Evolutionary conservation across 1,284 basidiomycete species (phyloP).

Genomic region (Pyrrhoderma noxium): DNA sequence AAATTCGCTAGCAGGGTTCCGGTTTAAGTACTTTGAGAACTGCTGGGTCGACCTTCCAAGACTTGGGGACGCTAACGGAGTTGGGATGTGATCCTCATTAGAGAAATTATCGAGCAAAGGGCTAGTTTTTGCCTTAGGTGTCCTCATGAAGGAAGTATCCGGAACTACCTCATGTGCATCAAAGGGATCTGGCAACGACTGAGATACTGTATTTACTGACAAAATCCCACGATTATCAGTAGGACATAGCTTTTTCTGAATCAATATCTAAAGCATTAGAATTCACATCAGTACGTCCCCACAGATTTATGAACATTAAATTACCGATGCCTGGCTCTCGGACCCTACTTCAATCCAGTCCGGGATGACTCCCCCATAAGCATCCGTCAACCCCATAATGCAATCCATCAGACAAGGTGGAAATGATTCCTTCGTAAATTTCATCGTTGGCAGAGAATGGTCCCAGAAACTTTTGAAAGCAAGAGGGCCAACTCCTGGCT

Average conservation of each 20-base stretch:
- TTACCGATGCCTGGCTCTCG: conserved; percentile 1
- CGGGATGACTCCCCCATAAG: conserved; percentile 12
- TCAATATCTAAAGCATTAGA: too few relatives aligned
- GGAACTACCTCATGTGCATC: conserved; percentile 4
- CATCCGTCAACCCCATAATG: conserved; percentile 3
- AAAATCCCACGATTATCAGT: too few relatives aligned
- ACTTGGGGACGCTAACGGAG: conserved; percentile 4
- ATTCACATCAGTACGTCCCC: too few relatives aligned
- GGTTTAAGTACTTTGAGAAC: background rate
- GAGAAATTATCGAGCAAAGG: too few relatives aligned
- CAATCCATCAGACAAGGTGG: conserved; percentile 6
- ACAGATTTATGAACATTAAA: too few relatives aligned
- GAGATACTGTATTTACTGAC: too few relatives aligned
- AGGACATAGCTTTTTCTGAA: too few relatives aligned
- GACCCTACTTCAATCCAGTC: conserved; percentile 11
- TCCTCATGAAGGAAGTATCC: too few relatives aligned
- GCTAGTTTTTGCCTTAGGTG: too few relatives aligned
- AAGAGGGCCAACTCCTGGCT: conserved; percentile 8
- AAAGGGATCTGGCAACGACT: background rate
- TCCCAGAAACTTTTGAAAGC: conserved; percentile 15
- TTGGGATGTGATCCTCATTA: too few relatives aligned
- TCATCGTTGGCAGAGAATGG: background rate
- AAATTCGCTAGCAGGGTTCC: too few relatives aligned
- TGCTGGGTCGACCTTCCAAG: background rate
- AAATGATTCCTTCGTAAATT: conserved; percentile 6